Base-by-base conservation (phyloP, 1,139 yeast species). In the Yamadazyma jaroonii region DNA sequence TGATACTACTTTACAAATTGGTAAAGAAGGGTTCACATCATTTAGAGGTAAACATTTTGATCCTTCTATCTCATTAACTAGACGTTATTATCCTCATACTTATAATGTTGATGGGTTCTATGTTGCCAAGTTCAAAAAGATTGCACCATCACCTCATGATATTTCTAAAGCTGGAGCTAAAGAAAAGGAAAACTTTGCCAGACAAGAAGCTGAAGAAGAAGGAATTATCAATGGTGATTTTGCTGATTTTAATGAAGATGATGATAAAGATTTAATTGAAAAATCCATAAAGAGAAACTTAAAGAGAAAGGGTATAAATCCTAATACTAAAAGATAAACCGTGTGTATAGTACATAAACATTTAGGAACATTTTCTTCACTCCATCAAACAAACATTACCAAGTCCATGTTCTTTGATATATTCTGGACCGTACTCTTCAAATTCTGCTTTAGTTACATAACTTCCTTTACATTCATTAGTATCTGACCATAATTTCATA, bases 51-150 rank as follows among this genome's bases (percentile, higher is more conserved):
- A 89, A 64, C 86, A 80, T 43, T 94, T 90, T 72, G 82, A 85
- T 57, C 78, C 87, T 37, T 79, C 79, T 49, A 62, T 92, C 40
- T 77, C 79, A 35, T 68, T 90, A 51, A 89, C 98, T 2, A 82
- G 96, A 68, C 81, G 99, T 62, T 94, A 92, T 63, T 94, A 92
- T 60, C 99, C 99, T 39, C 99, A 94, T 63, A 90, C 96, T 24
- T 92, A 92, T 61, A 94, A 94, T 61, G 98, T 94, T 38, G 99
- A 94, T 65, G 99, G 99, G 26, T 94, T 94, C 74, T 94, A 72
- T 61, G 98, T 94, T 43, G 98, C 99, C 42, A 92, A 92, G 60
- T 87, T 94, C 71, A 81, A 87, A 66, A 94, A 94, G 76, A 81
- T 79, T 47, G 95, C 92, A 2, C 73, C 96, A 42, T 82, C 95